Evolutionary conservation across 2,329 filamentous ascomycete genomes (phyloP), one percentile per base, ranked within the genome.

Genomic region (Diaporthe nobilis): DNA sequence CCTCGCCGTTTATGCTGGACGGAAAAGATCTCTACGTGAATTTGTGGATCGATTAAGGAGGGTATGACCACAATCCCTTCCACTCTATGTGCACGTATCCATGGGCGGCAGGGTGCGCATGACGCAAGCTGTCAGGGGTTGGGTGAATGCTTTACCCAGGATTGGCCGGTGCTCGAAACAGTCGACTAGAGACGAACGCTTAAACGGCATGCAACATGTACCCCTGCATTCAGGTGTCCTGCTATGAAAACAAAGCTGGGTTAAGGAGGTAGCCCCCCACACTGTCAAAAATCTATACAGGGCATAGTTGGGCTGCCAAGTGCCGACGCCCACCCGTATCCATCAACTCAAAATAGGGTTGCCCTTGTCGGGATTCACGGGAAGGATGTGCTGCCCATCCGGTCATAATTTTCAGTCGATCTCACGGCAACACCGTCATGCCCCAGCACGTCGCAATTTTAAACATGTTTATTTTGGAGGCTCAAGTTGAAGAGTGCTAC

Each of bases 161-260:
- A 70, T 70, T 70, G 49, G 65, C 49, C 17, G 47, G 34, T 28
- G n/a, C 20, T 68, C 31, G 47, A 70, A 70, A 70, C 65, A 70
- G 2, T 25, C 5, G 34, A 28, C 9, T 22, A 55, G 34, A 70
- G 65, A 70, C 49, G 65, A 70, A 55, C 49, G 49, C 22, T 17
- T 37, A 5, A 39, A 5, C 47, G 49, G 49, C 49, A 70, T 31
- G 65, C 47, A 55, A 70, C 34, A 42, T 25, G 12, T 37, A 42
- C 9, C 49, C 65, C 65, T 70, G 65, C 47, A 7, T 39, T 22
- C 3, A 17, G 22, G 22, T 28, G 58, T 25, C 63, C 31, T 25
- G 31, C 13, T 37, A 51, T 25, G 31, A 39, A 25, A 28, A 20
- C 12, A 51, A n/a, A 39, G 44, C 63, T n/a, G 7, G n/a, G 28